Evolutionary conservation across 352 stramenopile genomes (phyloP), one percentile per base, ranked within the genome.

Genomic region (Phytopythium vexans): DNA sequence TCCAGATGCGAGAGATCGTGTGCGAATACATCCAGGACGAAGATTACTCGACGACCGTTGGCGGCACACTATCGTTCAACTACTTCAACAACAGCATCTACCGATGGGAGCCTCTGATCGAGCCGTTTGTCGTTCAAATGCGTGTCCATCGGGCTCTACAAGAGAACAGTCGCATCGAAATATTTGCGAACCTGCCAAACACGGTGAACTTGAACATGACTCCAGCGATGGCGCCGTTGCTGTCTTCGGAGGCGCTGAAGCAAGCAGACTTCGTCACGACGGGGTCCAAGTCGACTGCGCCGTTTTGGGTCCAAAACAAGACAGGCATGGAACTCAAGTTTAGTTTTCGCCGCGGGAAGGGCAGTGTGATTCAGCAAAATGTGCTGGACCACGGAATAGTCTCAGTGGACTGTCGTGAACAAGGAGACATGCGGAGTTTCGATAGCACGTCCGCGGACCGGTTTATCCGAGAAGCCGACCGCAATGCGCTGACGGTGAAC

Each of bases 51-150:
- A 89, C 85, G 21, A 86, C 80, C 8, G 60, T 92, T 41, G 86
- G 86, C 11, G 82, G 77, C 5, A 92, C 88, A 14, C 37, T 95
- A 46, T 76, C 84, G 31, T 79, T 92, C 54, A 92, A 93, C 55
- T 95, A 93, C 56, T 95, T 95, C 64, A 95, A 95, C 70, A 95
- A 95, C 64, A 93, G 86, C 49, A 95, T 95, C 54, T 95, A 95
- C 49, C 77, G 83, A 48, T 95, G 86, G 86, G 86, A 95, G 56
- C 86, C 86, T 16, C 62, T 95, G 3, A 68, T 95, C 11, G 86
- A 95, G 49, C 86, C 86, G 15, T 94, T 95, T 45, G 69, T 88
- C 15, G 62, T 82, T 9, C 83, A 95, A 58, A 74, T 93, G 54
- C 80, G 80, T 38, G 70, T 89, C 15, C 74, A 88, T 59, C 77